Conservation (phyloP, 441 rosid species). For the Gossypium davidsonii region DNA sequence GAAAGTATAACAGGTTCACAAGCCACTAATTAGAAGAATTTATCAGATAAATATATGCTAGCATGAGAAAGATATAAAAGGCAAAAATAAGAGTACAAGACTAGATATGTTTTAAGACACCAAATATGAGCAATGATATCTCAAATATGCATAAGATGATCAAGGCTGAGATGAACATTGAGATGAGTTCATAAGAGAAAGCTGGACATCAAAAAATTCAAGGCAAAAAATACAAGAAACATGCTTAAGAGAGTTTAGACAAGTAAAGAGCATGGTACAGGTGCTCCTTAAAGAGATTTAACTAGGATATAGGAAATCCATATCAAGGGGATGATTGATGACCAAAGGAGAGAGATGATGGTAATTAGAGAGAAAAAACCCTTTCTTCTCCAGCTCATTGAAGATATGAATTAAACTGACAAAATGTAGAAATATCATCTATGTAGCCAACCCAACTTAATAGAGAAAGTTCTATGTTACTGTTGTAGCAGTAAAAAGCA, state of each 20-base stretch:
- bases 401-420: neutral
- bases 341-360: neutral
- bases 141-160: too few species aligned
- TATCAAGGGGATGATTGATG: neutral
- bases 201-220: too few species aligned
- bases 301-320: neutral
- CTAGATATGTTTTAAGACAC: too few species aligned
- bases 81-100: too few species aligned
- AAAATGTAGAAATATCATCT: neutral
- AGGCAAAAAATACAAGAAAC: too few species aligned
- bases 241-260: neutral
- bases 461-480: neutral
- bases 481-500: neutral
- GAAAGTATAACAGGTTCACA: too few species aligned
- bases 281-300: neutral
- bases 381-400: neutral
- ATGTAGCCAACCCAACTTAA: conserved; percentile 1
- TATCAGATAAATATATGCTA: too few species aligned
- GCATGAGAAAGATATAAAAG: too few species aligned
- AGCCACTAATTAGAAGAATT: too few species aligned
- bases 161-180: too few species aligned
- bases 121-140: too few species aligned
- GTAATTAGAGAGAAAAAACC: neutral
- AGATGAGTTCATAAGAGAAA: neutral
- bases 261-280: neutral